Conservation (phyloP, 2,329 filamentous ascomycete species). For the Neonectria magnoliae region DNA sequence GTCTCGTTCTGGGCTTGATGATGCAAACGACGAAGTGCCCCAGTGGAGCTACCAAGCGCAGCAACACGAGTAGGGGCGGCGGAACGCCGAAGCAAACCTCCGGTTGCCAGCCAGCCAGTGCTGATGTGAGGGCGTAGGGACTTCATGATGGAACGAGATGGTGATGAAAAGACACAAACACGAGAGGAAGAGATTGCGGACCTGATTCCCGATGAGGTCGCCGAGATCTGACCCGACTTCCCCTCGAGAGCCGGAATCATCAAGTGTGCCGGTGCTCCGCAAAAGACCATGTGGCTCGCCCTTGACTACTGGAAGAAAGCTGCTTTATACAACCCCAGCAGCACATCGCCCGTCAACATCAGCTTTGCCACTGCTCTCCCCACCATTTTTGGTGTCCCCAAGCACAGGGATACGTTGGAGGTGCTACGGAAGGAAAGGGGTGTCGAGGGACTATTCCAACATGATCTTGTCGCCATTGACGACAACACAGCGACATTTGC, state of each 20-base stretch:
- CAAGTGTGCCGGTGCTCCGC: constrained; percentile 70
- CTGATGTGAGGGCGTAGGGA: neutral
- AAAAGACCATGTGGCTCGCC: constrained; percentile 71
- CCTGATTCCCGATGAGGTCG: no score
- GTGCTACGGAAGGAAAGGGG: constrained; percentile 62
- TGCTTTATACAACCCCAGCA: constrained; percentile 58
- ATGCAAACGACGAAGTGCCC: neutral
- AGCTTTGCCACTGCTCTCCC: constrained; percentile 65
- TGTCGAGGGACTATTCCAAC: constrained; percentile 68
- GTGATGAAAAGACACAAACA: neutral
- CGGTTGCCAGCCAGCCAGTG: neutral
- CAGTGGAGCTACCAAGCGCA: neutral
- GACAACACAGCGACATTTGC: constrained; percentile 64
- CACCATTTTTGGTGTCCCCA: constrained; percentile 69
- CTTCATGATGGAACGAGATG: constrained; percentile 1
- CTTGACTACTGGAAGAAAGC: constrained; percentile 66
- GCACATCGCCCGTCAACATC: constrained; percentile 59
- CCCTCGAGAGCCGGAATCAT: constrained; percentile 46
- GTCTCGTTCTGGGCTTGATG: neutral
- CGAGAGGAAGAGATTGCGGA: no score
- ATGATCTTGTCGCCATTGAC: constrained; percentile 63
- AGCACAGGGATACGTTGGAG: constrained; percentile 65
- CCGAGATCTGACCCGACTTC: no score
- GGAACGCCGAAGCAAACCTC: neutral
- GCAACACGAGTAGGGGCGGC: neutral